A percentile compares a stretch with the other conserved stretches of the same genome.
phyloP scores from a whole-genome alignment of 306 rosid genomes.

The Begonia masoniana region DNA sequence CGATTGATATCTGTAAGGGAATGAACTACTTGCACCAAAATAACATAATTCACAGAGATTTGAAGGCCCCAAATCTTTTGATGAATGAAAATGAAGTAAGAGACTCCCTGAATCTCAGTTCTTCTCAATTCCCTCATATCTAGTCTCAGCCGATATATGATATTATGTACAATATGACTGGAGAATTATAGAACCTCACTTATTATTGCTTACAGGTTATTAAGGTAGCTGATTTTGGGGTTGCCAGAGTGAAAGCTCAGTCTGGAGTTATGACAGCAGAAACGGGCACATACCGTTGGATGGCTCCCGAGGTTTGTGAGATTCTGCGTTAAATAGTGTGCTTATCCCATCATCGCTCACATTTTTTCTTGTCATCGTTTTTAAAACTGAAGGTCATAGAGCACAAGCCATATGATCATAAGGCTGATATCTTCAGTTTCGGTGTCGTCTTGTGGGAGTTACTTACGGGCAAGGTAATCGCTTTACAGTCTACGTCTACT shows the following conservation, averaged over 20 bases:
- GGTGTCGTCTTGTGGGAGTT: conserved; percentile 79
- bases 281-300: background rate
- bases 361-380: conserved; percentile 5
- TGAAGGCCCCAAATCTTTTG: conserved; percentile 89
- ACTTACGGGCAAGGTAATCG: conserved; percentile 72
- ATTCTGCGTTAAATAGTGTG: background rate
- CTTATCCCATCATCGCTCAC: background rate
- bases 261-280: background rate
- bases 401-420: conserved; percentile 90
- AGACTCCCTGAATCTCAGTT: too few species aligned
- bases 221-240: conserved; percentile 1
- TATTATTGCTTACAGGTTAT: conserved; percentile 1
- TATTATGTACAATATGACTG: too few species aligned
- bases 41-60: conserved; percentile 90
- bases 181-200: background rate
- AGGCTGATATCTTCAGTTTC: conserved; percentile 88
- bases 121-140: too few species aligned
- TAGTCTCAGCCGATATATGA: too few species aligned
- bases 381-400: conserved; percentile 74
- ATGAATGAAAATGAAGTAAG: conserved; percentile 95
- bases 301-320: background rate
- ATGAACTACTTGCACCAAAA: conserved; percentile 97
- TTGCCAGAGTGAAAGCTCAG: conserved; percentile 1
- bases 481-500: background rate
- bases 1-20: conserved; percentile 89